phyloP scores from a whole-genome alignment of 768 basidiomycete genomes.

The Harrya chromipes region DNA sequence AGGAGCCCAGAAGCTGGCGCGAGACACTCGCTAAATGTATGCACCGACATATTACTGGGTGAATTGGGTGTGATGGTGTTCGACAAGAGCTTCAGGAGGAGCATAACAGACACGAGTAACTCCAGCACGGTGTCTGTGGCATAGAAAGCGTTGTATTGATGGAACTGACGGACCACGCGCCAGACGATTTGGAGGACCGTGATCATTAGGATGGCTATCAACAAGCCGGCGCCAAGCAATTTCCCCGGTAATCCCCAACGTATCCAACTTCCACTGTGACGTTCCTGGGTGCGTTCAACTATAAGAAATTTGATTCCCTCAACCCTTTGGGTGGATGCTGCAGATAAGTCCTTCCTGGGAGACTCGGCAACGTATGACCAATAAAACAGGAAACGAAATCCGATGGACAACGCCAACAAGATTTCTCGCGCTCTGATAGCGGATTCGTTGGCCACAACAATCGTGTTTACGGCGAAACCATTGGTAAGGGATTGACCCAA shows the following conservation, averaged over 20 bases:
- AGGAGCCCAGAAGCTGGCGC: slow-evolving; percentile 51
- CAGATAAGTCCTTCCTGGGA: slow-evolving; percentile 34
- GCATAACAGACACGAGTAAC: slow-evolving; percentile 53
- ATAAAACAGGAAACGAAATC: slow-evolving; percentile 61
- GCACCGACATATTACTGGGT: slow-evolving; percentile 38
- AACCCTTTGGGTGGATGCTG: slow-evolving; percentile 28
- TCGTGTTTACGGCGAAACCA: slow-evolving; percentile 28
- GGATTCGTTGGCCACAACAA: slow-evolving; percentile 23
- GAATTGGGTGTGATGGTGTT: slow-evolving; percentile 47
- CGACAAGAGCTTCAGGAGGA: slow-evolving; percentile 60
- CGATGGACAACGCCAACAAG: slow-evolving; percentile 52
- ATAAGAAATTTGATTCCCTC: slow-evolving; percentile 13
- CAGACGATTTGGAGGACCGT: slow-evolving; percentile 61
- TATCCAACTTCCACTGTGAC: slow-evolving; percentile 62
- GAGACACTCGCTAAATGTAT: slow-evolving; percentile 44
- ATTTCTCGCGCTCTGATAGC: slow-evolving; percentile 56
- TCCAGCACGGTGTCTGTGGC: slow-evolving; percentile 55
- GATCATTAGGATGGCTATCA: slow-evolving; percentile 44
- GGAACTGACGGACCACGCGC: slow-evolving; percentile 44
- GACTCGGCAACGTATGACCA: slow-evolving; percentile 64
- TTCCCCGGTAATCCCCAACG: slow-evolving; percentile 60
- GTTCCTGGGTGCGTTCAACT: slow-evolving; percentile 14
- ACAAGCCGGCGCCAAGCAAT: slow-evolving; percentile 48
- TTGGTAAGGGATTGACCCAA: slow-evolving; percentile 50
- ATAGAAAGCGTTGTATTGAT: slow-evolving; percentile 47